Evolutionary conservation across 2,329 filamentous ascomycete species (phyloP), one percentile per base, ranked within the genome.

Genomic region (Pseudopyrenochaeta lycopersici): DNA sequence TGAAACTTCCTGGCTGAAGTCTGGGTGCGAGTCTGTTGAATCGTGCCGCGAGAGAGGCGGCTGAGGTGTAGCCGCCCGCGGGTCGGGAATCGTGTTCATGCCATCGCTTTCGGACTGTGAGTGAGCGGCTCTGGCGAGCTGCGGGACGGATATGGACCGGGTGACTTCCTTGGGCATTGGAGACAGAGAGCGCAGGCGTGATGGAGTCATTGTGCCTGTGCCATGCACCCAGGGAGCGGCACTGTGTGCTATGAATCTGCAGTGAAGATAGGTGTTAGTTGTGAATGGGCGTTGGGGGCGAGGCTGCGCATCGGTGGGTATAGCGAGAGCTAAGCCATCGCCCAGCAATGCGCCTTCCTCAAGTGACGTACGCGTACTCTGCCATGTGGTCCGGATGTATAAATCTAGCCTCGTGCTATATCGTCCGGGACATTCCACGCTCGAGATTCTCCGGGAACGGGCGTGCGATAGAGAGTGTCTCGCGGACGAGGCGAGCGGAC

Each of bases 1-100:
- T 7, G 94, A 91, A 23, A 99, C 91, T 77, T 98, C 95, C 62
- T 82, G 82, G 71, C 84, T 88, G 38, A 89, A 71, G 64, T 89
- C 86, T 17, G 84, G 85, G 63, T 87, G 83, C 71, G 69, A 83
- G 70, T 58, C 81, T 79, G 58, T 76, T 73, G 70, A 84, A 78
- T 62, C 76, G 72, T 68, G 71, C 66, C 67, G 67, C 45, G 70
- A 72, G 27, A 65, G 73, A 15, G 60, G 56, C 17, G 62, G 64
- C 43, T 56, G 67, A 1, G 75, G 74, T 30, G 77, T 79, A 17
- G 78, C 72, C 4, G 78, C 76, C 43, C 80, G 73, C 6, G 80
- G 81, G 58, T 82, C 80, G 39, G 88, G 88, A 46, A 91, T 79
- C 1, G 89, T 91, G 72, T 86, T 90, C 77, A 90, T 83, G 65